Evolutionary conservation across 306 rosid genomes (phyloP), one percentile per base, ranked within the genome.

Genomic region (Glycyrrhiza uralensis): DNA sequence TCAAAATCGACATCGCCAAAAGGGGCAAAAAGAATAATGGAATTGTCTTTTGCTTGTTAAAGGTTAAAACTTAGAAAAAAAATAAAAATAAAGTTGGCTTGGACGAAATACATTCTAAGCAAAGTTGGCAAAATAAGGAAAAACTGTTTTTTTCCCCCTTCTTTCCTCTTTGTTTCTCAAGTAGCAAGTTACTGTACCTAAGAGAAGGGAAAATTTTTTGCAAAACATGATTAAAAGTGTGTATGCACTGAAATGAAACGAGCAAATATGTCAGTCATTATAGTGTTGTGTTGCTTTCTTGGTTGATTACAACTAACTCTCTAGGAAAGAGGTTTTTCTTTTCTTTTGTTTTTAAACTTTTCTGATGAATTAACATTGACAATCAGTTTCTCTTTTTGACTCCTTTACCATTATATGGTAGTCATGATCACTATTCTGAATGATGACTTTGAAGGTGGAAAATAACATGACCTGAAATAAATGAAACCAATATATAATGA

Each of bases 201-300:
- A 7, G 22, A 35, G 54, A 72, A 73, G 69, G 46, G 24, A 47
- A 61, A 44, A 57, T n/a, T n/a, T n/a, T 56, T 44, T 64, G 46
- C 42, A 41, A 54, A 67, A 80, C 19, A 71, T 76, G 63, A 35
- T 66, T 73, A 44, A 69, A 82, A 69, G 71, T 79, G 42, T 11
- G 28, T 41, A n/a, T n/a, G 69, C 74, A 26, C 63, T 69, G 68
- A 76, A 78, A 75, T 69, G 68, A 76, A 78, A 75, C 72, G 41
- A 68, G 60, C n/a, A 6, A 60, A 55, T 30, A 38, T 58, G 71
- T 74, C 67, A 75, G 72, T 63, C 71, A 70, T 69, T 39, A 20
- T 54, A 45, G 65, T 78, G 69, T 46, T 65, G 65, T 78, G 69
- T 46, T 65, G 55, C 76, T 74, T 78, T 47, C 74, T 62, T 74